phyloP scores from a whole-genome alignment of 805 yeast species.

The Candida fluviatilis region DNA sequence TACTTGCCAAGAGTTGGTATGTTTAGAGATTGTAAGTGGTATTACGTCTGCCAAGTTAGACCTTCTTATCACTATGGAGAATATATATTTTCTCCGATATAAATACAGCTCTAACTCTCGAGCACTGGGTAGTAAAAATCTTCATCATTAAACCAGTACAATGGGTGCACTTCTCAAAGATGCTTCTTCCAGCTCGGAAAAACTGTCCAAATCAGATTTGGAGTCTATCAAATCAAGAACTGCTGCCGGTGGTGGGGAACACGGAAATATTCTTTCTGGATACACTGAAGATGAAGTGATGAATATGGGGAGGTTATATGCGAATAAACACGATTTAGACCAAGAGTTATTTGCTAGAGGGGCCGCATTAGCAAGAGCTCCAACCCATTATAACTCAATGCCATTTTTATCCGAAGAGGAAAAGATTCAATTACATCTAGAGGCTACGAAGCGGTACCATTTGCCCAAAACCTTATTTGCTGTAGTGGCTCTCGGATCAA shows the following conservation, averaged over 20 bases:
- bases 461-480: constrained; percentile 48
- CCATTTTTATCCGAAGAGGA: constrained; percentile 43
- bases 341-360: constrained; percentile 57
- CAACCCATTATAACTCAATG: constrained; percentile 55
- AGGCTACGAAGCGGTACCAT: constrained; percentile 38
- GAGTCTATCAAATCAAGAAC: constrained; percentile 13
- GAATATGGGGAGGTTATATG: constrained; percentile 68
- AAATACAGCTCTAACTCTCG: no score
- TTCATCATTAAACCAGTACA: no score
- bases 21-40: no score
- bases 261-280: constrained; percentile 48
- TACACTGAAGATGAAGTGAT: constrained; percentile 60
- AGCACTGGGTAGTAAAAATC: no score
- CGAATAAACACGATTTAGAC: constrained; percentile 51
- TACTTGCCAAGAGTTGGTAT: no score
- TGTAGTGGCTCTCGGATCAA: constrained; percentile 55
- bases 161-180: neutral
- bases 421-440: constrained; percentile 44
- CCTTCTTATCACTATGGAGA: no score
- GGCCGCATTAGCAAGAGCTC: constrained; percentile 56
- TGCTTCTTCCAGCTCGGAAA: neutral
- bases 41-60: no score
- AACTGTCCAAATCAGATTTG: neutral
- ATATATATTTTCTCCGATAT: no score
- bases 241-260: constrained; percentile 19